Evolutionary conservation across 2,329 filamentous ascomycete genomes (phyloP), one percentile per base, ranked within the genome.

Genomic region (Ceratocystis variospora): DNA sequence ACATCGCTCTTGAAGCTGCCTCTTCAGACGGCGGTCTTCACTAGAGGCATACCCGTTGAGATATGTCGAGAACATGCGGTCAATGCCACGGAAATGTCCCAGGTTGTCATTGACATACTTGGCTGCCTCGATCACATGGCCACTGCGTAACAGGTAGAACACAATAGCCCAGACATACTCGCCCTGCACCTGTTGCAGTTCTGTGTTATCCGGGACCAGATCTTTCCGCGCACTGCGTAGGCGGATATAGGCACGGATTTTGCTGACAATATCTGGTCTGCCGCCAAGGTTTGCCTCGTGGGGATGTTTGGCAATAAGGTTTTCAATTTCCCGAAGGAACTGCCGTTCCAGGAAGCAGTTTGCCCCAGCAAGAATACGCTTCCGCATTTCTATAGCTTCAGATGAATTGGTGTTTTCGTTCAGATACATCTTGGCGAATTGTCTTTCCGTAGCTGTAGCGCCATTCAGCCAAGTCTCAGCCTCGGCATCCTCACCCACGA

Each of bases 131-230:
- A 82, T 81, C 64, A 94, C 81, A 70, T 96, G 87, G 62, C 94
- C 94, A 69, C 88, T 88, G 59, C 94, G 86, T 28, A 99, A 79
- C 50, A 97, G 82, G 75, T 90, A 97, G 78, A 95, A 99, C 57
- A 99, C 86, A 62, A 96, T 82, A 55, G 92, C 91, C 94, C 94
- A 99, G 69, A 92, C 88, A 72, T 88, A 94, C 73, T 96, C 92
- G 63, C 88, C 85, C 53, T 86, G 85, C 61, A 92, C 82, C 74
- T 86, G 84, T 75, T 96, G 90, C 61, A 96, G 80, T 70, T 93
- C 86, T 3, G 87, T 84, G 69, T 87, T 89, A 73, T 96, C 89
- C 1, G 87, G 85, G 1, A 88, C 89, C 55, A 97, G 82, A 72
- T 96, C 90, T 75, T 92, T 96, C 68, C 90, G 85, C 1, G 84